phyloP scores from a whole-genome alignment of 805 yeast genomes.

The Yamadazyma tumulicola region DNA sequence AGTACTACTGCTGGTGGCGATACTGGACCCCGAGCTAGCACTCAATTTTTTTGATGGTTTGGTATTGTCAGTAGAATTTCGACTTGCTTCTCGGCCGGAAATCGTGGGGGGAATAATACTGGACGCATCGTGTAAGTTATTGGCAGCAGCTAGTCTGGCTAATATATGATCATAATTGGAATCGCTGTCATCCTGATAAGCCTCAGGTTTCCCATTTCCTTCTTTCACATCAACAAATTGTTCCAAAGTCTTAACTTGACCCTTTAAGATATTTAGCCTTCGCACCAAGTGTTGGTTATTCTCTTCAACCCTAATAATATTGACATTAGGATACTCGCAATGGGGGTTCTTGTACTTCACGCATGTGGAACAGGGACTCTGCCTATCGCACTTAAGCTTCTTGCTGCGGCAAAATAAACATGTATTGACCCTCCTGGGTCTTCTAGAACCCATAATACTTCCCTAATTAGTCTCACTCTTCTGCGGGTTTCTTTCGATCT shows the following conservation, averaged over 20 bases:
- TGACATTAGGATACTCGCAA: constrained; percentile 8
- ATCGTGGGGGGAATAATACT: not conserved
- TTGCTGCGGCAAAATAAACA: constrained; percentile 11
- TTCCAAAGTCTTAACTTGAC: not conserved
- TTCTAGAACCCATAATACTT: not conserved
- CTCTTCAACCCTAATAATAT: constrained; percentile 3
- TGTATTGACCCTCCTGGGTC: constrained; percentile 19
- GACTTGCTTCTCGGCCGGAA: not conserved
- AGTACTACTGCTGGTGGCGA: not conserved
- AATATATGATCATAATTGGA: not conserved
- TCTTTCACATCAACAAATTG: too few relatives aligned
- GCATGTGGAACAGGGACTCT: constrained; percentile 12
- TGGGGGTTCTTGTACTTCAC: constrained; percentile 7
- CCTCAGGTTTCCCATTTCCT: too few relatives aligned
- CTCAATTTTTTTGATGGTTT: not conserved
- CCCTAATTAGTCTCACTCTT: too few relatives aligned
- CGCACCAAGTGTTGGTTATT: not conserved
- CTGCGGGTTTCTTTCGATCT: too few relatives aligned
- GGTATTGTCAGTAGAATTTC: too few relatives aligned
- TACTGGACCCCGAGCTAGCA: not conserved
- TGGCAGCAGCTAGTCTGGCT: too few relatives aligned
- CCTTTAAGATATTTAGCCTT: not conserved
- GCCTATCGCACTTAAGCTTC: constrained; percentile 13
- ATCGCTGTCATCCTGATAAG: too few relatives aligned
- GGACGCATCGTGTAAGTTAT: not conserved